A percentile compares a stretch with the other conserved stretches of the same genome.
These are phyloP conservation scores for Crepidotus variabilis DNA, from an alignment of 768 basidiomycete species.

Conservation along the genomic window DNA sequence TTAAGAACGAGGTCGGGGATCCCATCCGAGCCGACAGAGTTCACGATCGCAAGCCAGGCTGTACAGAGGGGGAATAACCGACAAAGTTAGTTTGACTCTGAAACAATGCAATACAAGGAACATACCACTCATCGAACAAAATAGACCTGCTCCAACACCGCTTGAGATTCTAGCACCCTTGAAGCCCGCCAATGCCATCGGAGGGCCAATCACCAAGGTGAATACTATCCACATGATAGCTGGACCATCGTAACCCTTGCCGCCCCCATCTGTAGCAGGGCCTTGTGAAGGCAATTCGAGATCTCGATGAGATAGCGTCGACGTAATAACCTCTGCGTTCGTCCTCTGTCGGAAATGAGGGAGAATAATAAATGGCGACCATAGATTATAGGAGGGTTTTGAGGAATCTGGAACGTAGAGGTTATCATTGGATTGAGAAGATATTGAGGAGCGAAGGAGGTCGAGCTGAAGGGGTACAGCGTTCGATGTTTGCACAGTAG, in stretches of 20 bases:
- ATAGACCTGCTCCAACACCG: constrained; percentile 50
- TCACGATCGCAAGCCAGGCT: constrained; percentile 67
- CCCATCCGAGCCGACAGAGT: constrained; percentile 44
- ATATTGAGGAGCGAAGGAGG: too few species aligned
- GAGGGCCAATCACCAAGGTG: constrained; percentile 45
- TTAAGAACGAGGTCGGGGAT: constrained; percentile 51
- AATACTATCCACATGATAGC: constrained; percentile 60
- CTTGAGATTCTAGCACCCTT: constrained; percentile 55
- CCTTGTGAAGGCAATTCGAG: constrained; percentile 40
- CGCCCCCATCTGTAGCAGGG: constrained; percentile 55
- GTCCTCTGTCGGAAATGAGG: constrained; percentile 32
- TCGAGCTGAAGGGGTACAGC: too few species aligned
- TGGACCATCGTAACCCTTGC: constrained; percentile 38
- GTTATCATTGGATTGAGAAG: too few species aligned
- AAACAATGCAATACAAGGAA: neutral
- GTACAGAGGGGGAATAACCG: neutral
- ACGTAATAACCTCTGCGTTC: constrained; percentile 42
- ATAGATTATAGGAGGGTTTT: too few species aligned
- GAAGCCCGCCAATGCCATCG: constrained; percentile 54
- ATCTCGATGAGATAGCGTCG: constrained; percentile 27
- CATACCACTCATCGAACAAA: constrained; percentile 43
- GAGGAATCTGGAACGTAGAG: too few species aligned
- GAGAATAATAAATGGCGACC: neutral
- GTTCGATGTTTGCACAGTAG: too few species aligned
- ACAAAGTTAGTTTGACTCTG: neutral